phyloP scores from a whole-genome alignment of 352 stramenopile genomes.

The Pythium biforme region DNA sequence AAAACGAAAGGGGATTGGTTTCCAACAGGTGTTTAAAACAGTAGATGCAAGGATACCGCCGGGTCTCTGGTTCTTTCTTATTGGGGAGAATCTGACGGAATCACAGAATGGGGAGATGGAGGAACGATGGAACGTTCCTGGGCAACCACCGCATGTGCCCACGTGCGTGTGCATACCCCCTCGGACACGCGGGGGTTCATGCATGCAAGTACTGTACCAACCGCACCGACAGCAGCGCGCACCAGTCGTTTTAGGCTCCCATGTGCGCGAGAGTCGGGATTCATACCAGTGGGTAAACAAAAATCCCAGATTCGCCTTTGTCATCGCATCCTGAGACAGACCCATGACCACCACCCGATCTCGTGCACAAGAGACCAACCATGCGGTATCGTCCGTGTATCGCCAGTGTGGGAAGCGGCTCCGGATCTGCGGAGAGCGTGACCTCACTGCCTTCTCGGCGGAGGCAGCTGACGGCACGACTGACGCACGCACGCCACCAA shows the following conservation, averaged over 20 bases:
- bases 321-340: not conserved
- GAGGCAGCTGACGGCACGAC: not conserved
- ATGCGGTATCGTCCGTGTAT: too few species aligned
- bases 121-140: not conserved
- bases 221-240: too few species aligned
- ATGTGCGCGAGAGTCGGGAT: too few species aligned
- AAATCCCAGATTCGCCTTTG: not conserved
- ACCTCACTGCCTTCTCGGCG: too few species aligned
- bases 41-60: not conserved
- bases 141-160: not conserved
- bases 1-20: not conserved
- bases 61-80: not conserved
- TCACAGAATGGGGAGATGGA: not conserved
- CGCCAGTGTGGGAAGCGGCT: not conserved
- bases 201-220: not conserved
- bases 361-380: not conserved
- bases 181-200: not conserved
- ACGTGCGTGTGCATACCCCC: not conserved
- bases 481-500: not conserved
- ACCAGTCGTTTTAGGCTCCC: not conserved
- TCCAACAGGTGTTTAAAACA: conserved; percentile 8
- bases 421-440: not conserved
- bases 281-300: not conserved
- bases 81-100: not conserved
- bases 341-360: not conserved